Evolutionary conservation across 345 rosid species (phyloP).

Genomic region (Acer campestre): DNA sequence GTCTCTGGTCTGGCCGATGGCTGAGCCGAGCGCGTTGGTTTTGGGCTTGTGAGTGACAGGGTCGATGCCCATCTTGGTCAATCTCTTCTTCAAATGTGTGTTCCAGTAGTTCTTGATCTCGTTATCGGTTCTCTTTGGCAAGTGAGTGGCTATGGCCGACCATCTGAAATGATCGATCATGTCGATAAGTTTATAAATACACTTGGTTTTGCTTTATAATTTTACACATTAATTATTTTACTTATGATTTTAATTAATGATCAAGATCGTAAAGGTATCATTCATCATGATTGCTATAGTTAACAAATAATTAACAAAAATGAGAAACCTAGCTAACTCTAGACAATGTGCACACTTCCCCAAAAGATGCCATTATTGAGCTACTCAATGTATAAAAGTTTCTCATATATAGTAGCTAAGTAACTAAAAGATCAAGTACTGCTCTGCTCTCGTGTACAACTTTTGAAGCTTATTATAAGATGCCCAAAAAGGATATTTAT

Average conservation of each 20-base stretch:
- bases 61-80: conserved; percentile 44
- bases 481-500: too few species aligned
- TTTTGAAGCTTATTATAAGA: too few species aligned
- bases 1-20: conserved; percentile 25
- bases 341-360: not conserved
- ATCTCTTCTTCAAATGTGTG: conserved; percentile 47
- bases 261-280: too few species aligned
- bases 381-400: not conserved
- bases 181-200: not conserved
- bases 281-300: too few species aligned
- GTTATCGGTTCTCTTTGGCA: conserved; percentile 49
- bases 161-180: conserved; percentile 32
- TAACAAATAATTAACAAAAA: too few species aligned
- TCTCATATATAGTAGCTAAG: too few species aligned
- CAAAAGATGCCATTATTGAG: not conserved
- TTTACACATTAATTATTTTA: too few species aligned
- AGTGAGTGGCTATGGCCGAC: conserved; percentile 50
- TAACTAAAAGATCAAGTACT: not conserved
- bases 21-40: conserved; percentile 25
- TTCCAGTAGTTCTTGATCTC: conserved; percentile 61
- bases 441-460: too few species aligned
- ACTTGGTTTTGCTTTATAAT: not conserved
- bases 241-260: too few species aligned
- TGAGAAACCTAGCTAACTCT: not conserved
- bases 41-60: conserved; percentile 48